A percentile compares a stretch with the other conserved stretches of the same genome.
Evolutionary conservation across 257 asterid species (phyloP).

Genomic region (Solanum chiquidenum): DNA sequence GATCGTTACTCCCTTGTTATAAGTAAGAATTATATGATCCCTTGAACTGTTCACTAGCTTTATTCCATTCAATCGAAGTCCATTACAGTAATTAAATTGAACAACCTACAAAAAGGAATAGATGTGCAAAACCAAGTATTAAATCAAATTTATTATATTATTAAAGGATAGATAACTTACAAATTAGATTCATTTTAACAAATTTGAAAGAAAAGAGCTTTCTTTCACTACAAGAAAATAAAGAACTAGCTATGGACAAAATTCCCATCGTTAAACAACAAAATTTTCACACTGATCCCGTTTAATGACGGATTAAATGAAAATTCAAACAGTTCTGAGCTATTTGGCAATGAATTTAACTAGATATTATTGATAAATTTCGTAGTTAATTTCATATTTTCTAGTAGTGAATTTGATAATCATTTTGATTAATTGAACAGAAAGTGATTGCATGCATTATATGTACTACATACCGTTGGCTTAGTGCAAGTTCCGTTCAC

Average conservation of each 20-base stretch:
- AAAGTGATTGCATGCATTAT: not conserved
- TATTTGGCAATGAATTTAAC: not conserved
- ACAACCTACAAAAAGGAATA: not conserved
- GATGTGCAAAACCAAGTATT: not conserved
- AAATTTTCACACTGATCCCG: not conserved
- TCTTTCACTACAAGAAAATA: not conserved
- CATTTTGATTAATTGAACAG: not conserved
- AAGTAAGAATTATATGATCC: not conserved
- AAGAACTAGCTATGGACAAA: not conserved
- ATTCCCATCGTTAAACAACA: not conserved
- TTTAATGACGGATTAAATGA: not conserved
- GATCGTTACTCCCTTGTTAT: not conserved
- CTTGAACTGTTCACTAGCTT: conserved; percentile 3
- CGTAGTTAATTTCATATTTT: not conserved
- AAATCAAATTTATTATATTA: not conserved
- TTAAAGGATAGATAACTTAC: not conserved
- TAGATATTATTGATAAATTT: not conserved
- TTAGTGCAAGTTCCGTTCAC: conserved; percentile 1
- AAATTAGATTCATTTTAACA: not conserved
- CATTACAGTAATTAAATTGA: not conserved
- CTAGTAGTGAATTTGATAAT: not conserved
- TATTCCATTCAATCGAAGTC: conserved; percentile 1
- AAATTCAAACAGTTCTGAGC: not conserved
- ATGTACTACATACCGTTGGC: conserved; percentile 6
- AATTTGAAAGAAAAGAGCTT: not conserved